Evolutionary conservation across 2,329 filamentous ascomycete genomes (phyloP), one percentile per base, ranked within the genome.

Genomic region (Botryosphaeria dothidea): DNA sequence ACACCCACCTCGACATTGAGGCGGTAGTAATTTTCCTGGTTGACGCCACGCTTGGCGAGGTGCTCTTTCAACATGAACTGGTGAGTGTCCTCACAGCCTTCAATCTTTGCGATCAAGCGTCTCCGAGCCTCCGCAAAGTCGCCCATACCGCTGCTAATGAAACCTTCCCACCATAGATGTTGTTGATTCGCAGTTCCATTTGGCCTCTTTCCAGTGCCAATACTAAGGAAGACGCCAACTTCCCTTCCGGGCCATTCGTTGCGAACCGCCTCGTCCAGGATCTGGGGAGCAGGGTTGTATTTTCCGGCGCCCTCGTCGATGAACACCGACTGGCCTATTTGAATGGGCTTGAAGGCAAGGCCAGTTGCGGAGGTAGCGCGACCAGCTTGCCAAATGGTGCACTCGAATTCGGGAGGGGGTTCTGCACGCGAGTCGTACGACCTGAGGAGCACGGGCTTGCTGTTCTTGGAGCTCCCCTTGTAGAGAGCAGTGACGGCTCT

Each of bases 1-100:
- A 98, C 93, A 1, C 94, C 95, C 17, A 97, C 89, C 74, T 98
- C 93, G 45, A 98, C 95, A 69, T 99, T 99, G n/a, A 98, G 83
- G 7, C 95, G 90, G 76, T 93, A 96, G 80, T 99, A 99, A 75
- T 96, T 92, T 66, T 97, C 93, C 60, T 87, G 86, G 71, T 91
- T 93, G 66, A 98, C 92, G 27, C 90, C 88, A 36, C 93, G 88
- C 75, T 89, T 91, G 6, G 86, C 80, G 23, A 98, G 83, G 69
- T 93, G 87, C 54, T 96, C 91, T 66, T 86, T 88, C 66, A 90
- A 80, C 93, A 98, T 96, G 71, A 88, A 87, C 73, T 92, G 88
- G 75, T 99, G 95, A 1, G 92, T 97, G 68, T 87, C 87, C 77
- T 99, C 95, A 75, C 95, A 99, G 2, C 91, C 93, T 76, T 99